These are phyloP conservation scores for Claviceps sp. DNA, from an alignment of 2,329 filamentous ascomycete species.

Conservation along the genomic window DNA sequence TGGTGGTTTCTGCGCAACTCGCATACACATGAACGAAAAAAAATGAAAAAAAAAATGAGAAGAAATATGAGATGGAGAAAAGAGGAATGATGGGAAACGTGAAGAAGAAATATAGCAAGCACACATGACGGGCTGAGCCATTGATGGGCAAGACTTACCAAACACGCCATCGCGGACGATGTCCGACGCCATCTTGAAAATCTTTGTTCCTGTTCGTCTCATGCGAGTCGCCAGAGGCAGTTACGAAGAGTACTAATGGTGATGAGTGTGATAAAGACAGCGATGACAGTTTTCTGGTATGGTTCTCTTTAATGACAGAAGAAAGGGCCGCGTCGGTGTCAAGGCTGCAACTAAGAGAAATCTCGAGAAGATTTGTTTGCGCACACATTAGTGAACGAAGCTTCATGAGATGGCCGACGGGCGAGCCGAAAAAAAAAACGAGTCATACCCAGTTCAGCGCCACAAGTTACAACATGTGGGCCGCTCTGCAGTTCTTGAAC, in stretches of 20 bases:
- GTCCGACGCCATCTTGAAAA: conserved; percentile 39
- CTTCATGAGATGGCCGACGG: background rate
- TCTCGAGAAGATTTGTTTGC: background rate
- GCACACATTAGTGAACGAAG: background rate
- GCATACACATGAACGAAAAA: too few relatives aligned
- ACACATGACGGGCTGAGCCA: background rate
- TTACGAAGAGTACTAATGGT: background rate
- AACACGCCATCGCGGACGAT: conserved; percentile 44
- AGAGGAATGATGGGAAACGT: too few relatives aligned
- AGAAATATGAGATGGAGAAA: background rate
- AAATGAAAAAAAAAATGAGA: background rate
- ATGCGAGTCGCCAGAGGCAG: conserved; percentile 14
- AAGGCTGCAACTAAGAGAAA: background rate
- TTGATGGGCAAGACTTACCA: conserved; percentile 25
- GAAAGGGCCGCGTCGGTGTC: background rate
- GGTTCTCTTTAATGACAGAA: background rate
- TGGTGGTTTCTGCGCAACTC: too few relatives aligned
- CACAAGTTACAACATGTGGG: too few relatives aligned
- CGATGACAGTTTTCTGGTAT: background rate
- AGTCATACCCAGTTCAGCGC: background rate
- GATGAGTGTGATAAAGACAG: background rate
- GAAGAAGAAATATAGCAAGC: background rate
- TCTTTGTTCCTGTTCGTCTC: conserved; percentile 14
- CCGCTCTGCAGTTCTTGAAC: too few relatives aligned
- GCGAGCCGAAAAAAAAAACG: background rate